Percentiles rank a stretch among this genome's conserved stretches.
Conservation (phyloP, 305 asterid genomes). For the Fraxinus sp. region DNA sequence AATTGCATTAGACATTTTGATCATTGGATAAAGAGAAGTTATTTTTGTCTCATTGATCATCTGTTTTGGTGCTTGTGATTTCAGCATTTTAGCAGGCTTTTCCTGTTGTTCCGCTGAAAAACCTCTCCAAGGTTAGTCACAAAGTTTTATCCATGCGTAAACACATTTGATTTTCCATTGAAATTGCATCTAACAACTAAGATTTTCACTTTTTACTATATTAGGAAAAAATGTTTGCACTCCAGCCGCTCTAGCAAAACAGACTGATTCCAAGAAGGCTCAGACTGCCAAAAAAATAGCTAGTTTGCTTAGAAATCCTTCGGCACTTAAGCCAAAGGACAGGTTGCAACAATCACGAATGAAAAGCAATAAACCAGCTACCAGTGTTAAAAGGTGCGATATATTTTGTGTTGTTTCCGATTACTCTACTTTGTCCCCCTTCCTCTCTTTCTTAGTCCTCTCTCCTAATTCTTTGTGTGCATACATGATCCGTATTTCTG, state of each 20-base stretch:
- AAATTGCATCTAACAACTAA: conserved; percentile 17
- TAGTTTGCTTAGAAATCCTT: conserved; percentile 55
- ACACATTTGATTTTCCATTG: neutral
- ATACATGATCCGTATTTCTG: conserved; percentile 17
- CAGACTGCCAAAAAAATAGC: conserved; percentile 67
- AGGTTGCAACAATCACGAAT: conserved; percentile 48
- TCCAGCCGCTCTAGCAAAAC: conserved; percentile 52
- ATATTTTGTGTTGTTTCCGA: neutral
- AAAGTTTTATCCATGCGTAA: neutral
- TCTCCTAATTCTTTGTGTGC: conserved; percentile 5
- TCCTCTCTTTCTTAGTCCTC: neutral
- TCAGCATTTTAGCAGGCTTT: conserved; percentile 24
- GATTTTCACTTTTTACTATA: neutral
- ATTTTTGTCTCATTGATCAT: neutral
- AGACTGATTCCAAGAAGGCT: conserved; percentile 37
- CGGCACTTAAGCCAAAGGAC: conserved; percentile 57
- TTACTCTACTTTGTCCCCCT: neutral
- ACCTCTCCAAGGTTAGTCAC: conserved; percentile 46
- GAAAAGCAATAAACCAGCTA: conserved; percentile 48
- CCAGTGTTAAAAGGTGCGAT: conserved; percentile 48
- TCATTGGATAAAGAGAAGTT: neutral
- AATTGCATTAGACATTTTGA: neutral
- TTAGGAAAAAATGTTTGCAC: conserved; percentile 53
- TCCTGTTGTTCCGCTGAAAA: conserved; percentile 18
- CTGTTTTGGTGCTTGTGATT: conserved; percentile 3